Evolutionary conservation across 768 basidiomycete species (phyloP).

Genomic region (Rhizopogon rudus): DNA sequence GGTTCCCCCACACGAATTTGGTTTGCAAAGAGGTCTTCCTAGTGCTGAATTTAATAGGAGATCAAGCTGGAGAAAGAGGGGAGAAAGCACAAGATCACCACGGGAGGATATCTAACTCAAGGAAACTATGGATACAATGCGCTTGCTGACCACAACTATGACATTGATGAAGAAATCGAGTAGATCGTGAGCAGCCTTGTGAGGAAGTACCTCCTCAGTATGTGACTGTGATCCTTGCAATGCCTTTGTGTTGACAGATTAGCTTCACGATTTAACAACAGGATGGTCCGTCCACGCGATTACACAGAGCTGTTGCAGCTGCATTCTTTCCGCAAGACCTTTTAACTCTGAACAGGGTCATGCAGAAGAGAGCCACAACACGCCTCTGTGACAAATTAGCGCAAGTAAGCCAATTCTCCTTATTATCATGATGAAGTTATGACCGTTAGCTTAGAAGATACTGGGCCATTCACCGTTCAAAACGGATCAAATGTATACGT

Average conservation of each 20-base stretch:
- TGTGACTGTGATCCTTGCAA: not conserved
- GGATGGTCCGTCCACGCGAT: constrained; percentile 36
- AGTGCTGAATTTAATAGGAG: constrained; percentile 28
- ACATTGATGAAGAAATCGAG: constrained; percentile 83
- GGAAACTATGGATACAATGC: constrained; percentile 81
- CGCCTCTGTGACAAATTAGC: too few species aligned
- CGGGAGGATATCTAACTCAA: constrained; percentile 80
- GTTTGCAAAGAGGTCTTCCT: constrained; percentile 41
- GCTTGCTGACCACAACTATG: constrained; percentile 57
- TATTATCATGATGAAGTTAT: too few species aligned
- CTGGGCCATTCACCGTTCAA: too few species aligned
- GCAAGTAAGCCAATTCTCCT: too few species aligned
- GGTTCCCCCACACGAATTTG: constrained; percentile 43
- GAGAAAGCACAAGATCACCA: constrained; percentile 72
- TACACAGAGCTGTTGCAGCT: constrained; percentile 33
- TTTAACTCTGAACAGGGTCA: too few species aligned
- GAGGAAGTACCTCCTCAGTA: constrained; percentile 81
- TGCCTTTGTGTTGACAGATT: not conserved
- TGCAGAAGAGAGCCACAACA: too few species aligned
- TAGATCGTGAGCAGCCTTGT: constrained; percentile 75
- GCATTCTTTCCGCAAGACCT: constrained; percentile 43
- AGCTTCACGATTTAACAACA: constrained; percentile 54
- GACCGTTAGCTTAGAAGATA: too few species aligned
- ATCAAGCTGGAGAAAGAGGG: constrained; percentile 44
- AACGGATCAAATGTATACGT: too few species aligned